phyloP scores from a whole-genome alignment of 148 eudicot species.

The Vaccinium macrocarpon region DNA sequence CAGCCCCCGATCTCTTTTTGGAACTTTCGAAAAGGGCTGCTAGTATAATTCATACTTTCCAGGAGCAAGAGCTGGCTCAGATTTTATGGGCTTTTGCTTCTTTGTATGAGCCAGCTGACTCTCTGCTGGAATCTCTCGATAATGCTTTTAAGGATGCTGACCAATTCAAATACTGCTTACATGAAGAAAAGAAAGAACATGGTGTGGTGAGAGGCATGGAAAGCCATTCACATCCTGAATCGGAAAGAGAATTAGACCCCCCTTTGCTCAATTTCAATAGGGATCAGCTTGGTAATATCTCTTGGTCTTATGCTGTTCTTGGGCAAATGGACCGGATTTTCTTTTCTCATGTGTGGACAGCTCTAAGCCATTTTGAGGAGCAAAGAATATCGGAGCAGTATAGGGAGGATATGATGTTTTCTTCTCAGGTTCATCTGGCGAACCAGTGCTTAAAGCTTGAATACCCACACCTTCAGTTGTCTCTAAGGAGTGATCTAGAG shows the following conservation, averaged over 20 bases:
- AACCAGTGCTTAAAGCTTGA: conserved; percentile 88
- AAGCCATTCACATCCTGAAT: conserved; percentile 10
- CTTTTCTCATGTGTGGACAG: conserved; percentile 68
- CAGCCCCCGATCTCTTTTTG: conserved; percentile 73
- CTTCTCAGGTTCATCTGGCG: conserved; percentile 76
- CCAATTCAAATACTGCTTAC: conserved; percentile 46
- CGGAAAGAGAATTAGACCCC: conserved; percentile 15
- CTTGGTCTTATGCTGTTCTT: conserved; percentile 88
- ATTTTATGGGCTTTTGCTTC: conserved; percentile 93
- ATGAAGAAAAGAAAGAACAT: conserved; percentile 21
- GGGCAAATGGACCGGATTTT: conserved; percentile 63
- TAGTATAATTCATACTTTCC: conserved; percentile 59
- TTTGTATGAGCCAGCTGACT: conserved; percentile 63
- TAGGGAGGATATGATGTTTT: conserved; percentile 90
- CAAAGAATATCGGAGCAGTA: conserved; percentile 69
- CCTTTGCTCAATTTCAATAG: conserved; percentile 52
- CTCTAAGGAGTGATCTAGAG: conserved; percentile 57
- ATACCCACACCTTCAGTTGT: conserved; percentile 53
- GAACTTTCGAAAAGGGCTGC: conserved; percentile 68
- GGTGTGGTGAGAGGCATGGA: conserved; percentile 22
- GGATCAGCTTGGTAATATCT: conserved; percentile 87
- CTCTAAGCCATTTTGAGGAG: conserved; percentile 59
- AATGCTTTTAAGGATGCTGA: conserved; percentile 38
- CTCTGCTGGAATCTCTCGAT: conserved; percentile 68
- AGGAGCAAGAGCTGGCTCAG: conserved; percentile 89